Base-by-base conservation (phyloP, 1,284 basidiomycete species). In the Apiotrichum sp. region DNA sequence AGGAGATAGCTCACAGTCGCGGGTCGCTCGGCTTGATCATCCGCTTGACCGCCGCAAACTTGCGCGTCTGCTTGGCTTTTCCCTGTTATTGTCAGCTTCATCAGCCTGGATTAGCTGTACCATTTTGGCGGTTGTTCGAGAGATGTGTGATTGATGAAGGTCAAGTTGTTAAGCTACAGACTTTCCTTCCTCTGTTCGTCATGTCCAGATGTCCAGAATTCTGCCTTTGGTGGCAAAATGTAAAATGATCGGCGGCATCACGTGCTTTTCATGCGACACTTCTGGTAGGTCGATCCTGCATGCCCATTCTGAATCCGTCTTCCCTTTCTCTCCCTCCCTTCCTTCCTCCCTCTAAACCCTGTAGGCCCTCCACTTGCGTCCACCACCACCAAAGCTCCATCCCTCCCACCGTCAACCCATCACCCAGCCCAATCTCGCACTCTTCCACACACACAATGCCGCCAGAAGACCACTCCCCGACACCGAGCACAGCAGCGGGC, bases 1-100 rank as follows among this genome's bases (percentile, higher is more conserved):
- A 11, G 10, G 5, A 44, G 62, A 31, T 39, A 22, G 78, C 90
- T 66, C 73, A 96, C 91, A 99, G 76, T 65, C 96, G 82, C 59
- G 89, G 88, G 75, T 98, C 96, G 67, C 87, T 91, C 0, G 96
- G 93, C 71, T 93, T 95, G 63, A 98, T 79, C 81, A 98, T 83
- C 13, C 95, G 88, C 78, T 99, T 99, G 47, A 96, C 92, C 6
- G 86, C 80, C 4, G 92, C 93, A 74, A 97, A 97, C 76, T 97
- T 97, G 75, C 92, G 83, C 1, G 92, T 93, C 75, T 91, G 93
- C 75, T 91, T 92, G 50, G 89, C 89, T 78, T 87, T 93, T n/a
- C 86, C 89, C 93, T 93, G 55, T 14, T 6, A 22, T 22, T n/a
- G 50, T 60, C 33, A 58, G 56, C 35, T 50, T 4, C 3, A 38